phyloP scores from a whole-genome alignment of 371 early-diverging fungal genomes.

The Syncephalastrum sp. region DNA sequence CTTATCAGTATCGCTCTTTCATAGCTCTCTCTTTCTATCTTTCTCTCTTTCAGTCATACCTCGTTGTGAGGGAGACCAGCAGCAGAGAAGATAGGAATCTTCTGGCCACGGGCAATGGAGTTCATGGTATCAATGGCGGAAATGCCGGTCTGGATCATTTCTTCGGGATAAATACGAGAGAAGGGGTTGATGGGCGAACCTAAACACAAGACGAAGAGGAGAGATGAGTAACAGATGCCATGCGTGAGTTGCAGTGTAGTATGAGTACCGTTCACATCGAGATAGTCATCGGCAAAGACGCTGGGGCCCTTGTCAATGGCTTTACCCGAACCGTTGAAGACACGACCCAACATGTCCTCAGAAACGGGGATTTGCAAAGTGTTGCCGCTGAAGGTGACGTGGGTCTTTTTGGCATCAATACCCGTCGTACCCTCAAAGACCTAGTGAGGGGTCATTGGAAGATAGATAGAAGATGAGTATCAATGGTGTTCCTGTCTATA shows the following conservation, averaged over 20 bases:
- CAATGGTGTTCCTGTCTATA: not conserved
- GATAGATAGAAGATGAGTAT: conserved; percentile 6
- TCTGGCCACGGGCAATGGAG: conserved; percentile 99
- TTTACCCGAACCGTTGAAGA: conserved; percentile 99
- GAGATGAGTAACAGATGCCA: not conserved
- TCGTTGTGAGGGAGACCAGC: conserved; percentile 99
- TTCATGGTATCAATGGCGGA: conserved; percentile 99
- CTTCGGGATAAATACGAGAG: conserved; percentile 99
- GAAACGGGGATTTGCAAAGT: conserved; percentile 98
- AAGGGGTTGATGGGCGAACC: conserved; percentile 99
- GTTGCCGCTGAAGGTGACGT: conserved; percentile 98
- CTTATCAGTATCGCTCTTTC: not conserved
- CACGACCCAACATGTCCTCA: conserved; percentile 99
- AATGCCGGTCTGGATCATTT: conserved; percentile 99
- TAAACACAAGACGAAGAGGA: conserved; percentile 13
- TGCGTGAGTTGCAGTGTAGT: not conserved
- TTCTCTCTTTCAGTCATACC: conserved; percentile 38
- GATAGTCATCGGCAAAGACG: conserved; percentile 98
- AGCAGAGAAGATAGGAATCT: conserved; percentile 99
- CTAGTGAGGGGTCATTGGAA: conserved; percentile 30
- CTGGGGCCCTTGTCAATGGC: conserved; percentile 99
- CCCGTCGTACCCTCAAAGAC: conserved; percentile 99
- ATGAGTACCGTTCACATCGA: conserved; percentile 92
- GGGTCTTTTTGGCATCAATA: conserved; percentile 97
- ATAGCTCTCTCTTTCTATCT: not conserved